Evolutionary conservation across 495 filamentous ascomycete species (phyloP).

Genomic region (Immersiella caudata): DNA sequence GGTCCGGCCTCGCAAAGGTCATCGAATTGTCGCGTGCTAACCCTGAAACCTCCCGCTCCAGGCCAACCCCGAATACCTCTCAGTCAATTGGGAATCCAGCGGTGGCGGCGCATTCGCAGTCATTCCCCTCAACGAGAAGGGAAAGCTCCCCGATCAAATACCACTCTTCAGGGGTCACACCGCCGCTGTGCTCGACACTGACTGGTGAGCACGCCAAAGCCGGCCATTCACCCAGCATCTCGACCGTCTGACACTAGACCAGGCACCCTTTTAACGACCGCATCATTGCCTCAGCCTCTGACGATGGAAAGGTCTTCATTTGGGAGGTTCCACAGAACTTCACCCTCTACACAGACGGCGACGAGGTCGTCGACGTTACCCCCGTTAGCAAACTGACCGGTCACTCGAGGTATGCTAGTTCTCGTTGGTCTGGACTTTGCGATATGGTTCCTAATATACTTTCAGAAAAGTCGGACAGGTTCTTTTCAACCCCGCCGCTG

Average conservation of each 20-base stretch:
- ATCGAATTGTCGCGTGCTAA: slow-evolving; percentile 30
- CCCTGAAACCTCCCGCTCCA: slow-evolving; percentile 37
- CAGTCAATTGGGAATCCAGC: slow-evolving; percentile 98
- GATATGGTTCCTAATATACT: slow-evolving; percentile 20
- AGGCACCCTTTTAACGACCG: slow-evolving; percentile 96
- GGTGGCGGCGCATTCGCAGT: slow-evolving; percentile 97
- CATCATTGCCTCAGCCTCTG: slow-evolving; percentile 88
- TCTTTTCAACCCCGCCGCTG: slow-evolving; percentile 94
- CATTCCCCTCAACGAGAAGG: slow-evolving; percentile 85
- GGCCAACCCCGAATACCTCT: slow-evolving; percentile 93
- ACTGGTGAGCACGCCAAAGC: slow-evolving; percentile 65
- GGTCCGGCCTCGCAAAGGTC: not conserved
- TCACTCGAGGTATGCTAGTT: slow-evolving; percentile 57
- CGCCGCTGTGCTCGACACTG: slow-evolving; percentile 92
- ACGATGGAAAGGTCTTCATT: slow-evolving; percentile 95
- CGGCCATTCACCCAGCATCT: not conserved
- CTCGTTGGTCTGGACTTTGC: not conserved
- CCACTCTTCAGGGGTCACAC: slow-evolving; percentile 96
- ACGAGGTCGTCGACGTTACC: slow-evolving; percentile 77
- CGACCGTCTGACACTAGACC: slow-evolving; percentile 37
- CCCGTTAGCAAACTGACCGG: slow-evolving; percentile 81
- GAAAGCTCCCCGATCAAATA: slow-evolving; percentile 87
- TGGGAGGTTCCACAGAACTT: slow-evolving; percentile 94
- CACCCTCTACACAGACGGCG: slow-evolving; percentile 76
- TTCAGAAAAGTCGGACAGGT: slow-evolving; percentile 92